Evolutionary conservation across 352 stramenopile species (phyloP), one percentile per base, ranked within the genome.

Genomic region (Globisporangium heterothallicum): DNA sequence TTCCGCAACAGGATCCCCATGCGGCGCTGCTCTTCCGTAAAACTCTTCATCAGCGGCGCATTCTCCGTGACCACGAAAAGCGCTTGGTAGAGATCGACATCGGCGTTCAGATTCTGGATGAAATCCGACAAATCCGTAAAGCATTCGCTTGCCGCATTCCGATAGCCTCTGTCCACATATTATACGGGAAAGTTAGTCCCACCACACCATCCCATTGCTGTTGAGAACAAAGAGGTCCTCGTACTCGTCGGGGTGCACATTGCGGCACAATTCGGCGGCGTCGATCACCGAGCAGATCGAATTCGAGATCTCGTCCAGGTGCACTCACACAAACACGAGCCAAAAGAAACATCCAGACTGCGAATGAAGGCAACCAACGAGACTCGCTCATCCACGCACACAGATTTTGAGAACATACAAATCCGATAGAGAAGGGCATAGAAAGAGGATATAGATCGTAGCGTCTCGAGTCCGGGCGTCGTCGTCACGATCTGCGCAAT

Each of bases 231-330:
- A n/a, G 12, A 44, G 7, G 40, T n/a, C n/a, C n/a, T 35, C 44
- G 27, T 81, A 92, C 80, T 86, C 84, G 22, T 88, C 69, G 0
- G 84, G 83, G 45, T 99, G 94, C 8, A 96, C 89, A 29, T 92
- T 97, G 30, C 96, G 89, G 60, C 91, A 98, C 7, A 98, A 63
- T 66, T 99, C 96, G 5, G 93, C 92, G 3, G 92, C 87, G 66
- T 99, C 96, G 57, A 98, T 97, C 38, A 98, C 92, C 24, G 84
- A 95, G 71, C 96, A 99, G 56, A 98, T 92, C 29, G 72, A 70
- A 58, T 97, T 97, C 38, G 86, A 97, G 34, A 99, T 96, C 49
- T 95, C 75, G 64, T 99, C 96, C 46, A 99, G 64, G 62, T 80
- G 61, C 47, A 68, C 6, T 10, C 25, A 41, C 4, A 53, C 22